Base-by-base conservation (phyloP, 305 asterid species). In the Plantago rigida region DNA sequence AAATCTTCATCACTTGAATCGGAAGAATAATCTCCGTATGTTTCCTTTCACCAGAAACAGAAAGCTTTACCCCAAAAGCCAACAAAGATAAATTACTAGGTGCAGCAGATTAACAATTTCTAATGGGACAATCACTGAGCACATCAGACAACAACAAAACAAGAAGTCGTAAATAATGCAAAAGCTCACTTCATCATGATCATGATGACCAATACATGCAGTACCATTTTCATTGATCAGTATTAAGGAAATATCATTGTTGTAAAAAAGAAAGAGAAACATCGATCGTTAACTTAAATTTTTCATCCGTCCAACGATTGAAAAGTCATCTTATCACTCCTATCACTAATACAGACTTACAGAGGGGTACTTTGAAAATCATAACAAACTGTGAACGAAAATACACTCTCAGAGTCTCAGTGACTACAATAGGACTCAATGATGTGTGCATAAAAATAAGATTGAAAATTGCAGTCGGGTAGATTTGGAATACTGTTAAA, bases 1-100 rank as follows among this genome's bases (percentile, higher is more conserved):
- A 69, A 92, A 72, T 89, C 99, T 74, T 87, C 97, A 49, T 93
- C 99, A 46, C 97, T 83, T 63, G 97, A 89, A 71, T 85, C 96
- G 63, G 97, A 82, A 71, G 86, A 73, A 55, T 69, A 71, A 72
- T 77, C 77, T 66, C 89, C 94, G 69, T 71, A 89, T 58, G 94
- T 77, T 80, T 89, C 99, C 99, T 93, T 63, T 63, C 9, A 62
- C 15, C 62, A 60, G 68, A 52, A 28, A 72, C 46, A 58, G 63
- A 47, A 67, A 55, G 59, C 59, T 57, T 59, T 55, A 34, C 61
- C 65, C 63, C 14, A 39, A 66, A 64, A 68, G 75, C 62, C 48
- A 73, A 57, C 65, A 66, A 9, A 11, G 50, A 28, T 52, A 44
- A 45, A 46, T 41, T 19, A 11, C 29, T 55, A 57, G 42, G 64